A percentile compares a stretch with the other conserved stretches of the same genome.
phyloP scores from a whole-genome alignment of 345 rosid genomes.

The Populus davidiana region DNA sequence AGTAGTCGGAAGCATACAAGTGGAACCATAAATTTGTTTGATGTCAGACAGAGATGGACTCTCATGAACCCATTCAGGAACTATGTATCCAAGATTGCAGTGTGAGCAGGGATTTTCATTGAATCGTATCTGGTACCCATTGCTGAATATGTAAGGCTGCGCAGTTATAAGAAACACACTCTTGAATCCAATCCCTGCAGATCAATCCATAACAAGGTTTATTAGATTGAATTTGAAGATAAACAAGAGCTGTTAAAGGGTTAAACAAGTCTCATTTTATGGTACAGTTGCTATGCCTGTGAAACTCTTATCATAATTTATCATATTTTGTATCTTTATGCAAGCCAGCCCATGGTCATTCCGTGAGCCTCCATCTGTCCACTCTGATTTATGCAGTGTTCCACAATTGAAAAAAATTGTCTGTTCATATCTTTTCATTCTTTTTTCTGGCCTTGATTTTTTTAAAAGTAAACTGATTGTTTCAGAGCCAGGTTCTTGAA shows the following conservation, averaged over 20 bases:
- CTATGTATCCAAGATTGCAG: constrained; percentile 64
- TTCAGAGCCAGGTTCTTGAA: neutral
- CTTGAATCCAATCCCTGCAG: constrained; percentile 21
- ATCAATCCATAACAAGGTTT: neutral
- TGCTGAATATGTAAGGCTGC: constrained; percentile 58
- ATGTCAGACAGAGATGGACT: constrained; percentile 46
- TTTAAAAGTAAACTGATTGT: neutral
- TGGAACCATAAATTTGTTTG: constrained; percentile 45
- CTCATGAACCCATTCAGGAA: constrained; percentile 79
- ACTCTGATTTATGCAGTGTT: neutral
- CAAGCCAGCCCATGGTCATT: neutral
- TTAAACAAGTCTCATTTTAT: neutral
- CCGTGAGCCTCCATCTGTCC: neutral
- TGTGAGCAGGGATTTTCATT: neutral
- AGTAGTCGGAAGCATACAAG: constrained; percentile 52
- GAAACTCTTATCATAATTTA: neutral
- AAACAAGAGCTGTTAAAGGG: neutral
- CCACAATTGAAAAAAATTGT: neutral
- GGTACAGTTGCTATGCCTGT: neutral
- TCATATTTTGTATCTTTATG: neutral
- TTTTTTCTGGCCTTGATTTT: neutral
- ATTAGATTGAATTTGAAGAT: neutral
- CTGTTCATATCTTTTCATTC: neutral
- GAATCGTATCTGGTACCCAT: constrained; percentile 29
- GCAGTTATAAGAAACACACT: constrained; percentile 59